phyloP scores from a whole-genome alignment of 2,329 filamentous ascomycete species.

The Neonectria neomacrospora region DNA sequence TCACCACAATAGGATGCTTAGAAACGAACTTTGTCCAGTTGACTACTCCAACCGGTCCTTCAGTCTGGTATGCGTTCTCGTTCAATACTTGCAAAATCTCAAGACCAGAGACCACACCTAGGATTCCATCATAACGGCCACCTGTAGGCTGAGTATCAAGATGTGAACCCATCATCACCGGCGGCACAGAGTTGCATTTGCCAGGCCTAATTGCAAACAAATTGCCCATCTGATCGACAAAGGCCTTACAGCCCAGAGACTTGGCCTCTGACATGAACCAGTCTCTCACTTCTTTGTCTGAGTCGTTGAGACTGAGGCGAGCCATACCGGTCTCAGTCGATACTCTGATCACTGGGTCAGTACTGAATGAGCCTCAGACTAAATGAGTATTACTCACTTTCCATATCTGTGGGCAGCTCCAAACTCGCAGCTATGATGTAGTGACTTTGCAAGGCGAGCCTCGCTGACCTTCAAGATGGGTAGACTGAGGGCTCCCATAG shows the following conservation, averaged over 20 bases:
- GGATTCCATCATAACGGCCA: slow-evolving; percentile 77
- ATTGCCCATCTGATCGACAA: slow-evolving; percentile 82
- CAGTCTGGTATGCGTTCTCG: slow-evolving; percentile 73
- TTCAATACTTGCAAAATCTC: slow-evolving; percentile 75
- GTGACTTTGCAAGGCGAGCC: not conserved
- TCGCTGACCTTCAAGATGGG: not conserved
- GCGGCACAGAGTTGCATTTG: slow-evolving; percentile 62
- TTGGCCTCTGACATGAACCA: slow-evolving; percentile 76
- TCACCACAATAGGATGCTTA: not conserved
- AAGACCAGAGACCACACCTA: slow-evolving; percentile 77
- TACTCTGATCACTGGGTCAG: not conserved
- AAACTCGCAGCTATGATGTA: not conserved
- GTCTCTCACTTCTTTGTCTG: slow-evolving; percentile 75
- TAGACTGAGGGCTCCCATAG: not conserved
- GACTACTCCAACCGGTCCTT: slow-evolving; percentile 76
- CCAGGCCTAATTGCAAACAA: slow-evolving; percentile 77
- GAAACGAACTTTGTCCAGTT: slow-evolving; percentile 74
- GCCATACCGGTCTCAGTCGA: slow-evolving; percentile 9
- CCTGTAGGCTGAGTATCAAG: slow-evolving; percentile 71
- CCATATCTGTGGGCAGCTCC: not conserved
- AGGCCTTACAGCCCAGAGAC: slow-evolving; percentile 72
- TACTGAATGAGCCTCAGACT: not conserved
- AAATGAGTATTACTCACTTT: not conserved
- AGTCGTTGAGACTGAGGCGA: slow-evolving; percentile 1
- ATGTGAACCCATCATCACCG: slow-evolving; percentile 76